Evolutionary conservation across 495 filamentous ascomycete species (phyloP), one percentile per base, ranked within the genome.

Genomic region (Penicillium malachiteum): DNA sequence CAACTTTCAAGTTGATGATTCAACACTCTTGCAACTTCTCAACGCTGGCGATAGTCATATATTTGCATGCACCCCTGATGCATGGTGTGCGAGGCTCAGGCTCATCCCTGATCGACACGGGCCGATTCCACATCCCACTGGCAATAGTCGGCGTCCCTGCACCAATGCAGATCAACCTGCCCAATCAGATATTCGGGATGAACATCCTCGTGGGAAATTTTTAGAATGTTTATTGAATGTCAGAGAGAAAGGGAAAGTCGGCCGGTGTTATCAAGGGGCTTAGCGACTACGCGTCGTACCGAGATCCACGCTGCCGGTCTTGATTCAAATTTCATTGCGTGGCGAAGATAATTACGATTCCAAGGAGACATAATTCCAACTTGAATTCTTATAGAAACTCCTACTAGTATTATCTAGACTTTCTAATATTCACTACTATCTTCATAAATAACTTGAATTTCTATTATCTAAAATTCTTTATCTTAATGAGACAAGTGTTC

Each of bases 91-190:
- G 34, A 37, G 34, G 34, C 34, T 21, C 11, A 30, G 13, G 11
- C 7, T 18, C 30, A 50, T 50, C 31, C 37, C 50, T 58, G 52
- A 48, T 59, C 45, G 40, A 60, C 52, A 48, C 48, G 48, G 34
- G 11, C 32, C 48, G 52, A 30, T 30, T 7, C 30, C 48, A 59
- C 52, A 52, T 44, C 46, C 9, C 11, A n/a, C 3, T 14, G 34
- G 17, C 37, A 7, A 30, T 32, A 10, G 12, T 40, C 38, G 26
- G 17, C 2, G 9, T 21, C 8, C 8, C 40, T 35, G 33, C 33
- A 35, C 3, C 30, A 12, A 3, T 49, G 14, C 14, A 17, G 32
- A 38, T 21, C 17, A 10, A 49, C 10, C 4, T 38, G n/a, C 12
- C 17, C 35, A 31, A 51, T 31, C 37, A n/a, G 47, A 38, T 10